Evolutionary conservation across 345 rosid species (phyloP), one percentile per base, ranked within the genome.

Genomic region (Hevea brasiliensis): DNA sequence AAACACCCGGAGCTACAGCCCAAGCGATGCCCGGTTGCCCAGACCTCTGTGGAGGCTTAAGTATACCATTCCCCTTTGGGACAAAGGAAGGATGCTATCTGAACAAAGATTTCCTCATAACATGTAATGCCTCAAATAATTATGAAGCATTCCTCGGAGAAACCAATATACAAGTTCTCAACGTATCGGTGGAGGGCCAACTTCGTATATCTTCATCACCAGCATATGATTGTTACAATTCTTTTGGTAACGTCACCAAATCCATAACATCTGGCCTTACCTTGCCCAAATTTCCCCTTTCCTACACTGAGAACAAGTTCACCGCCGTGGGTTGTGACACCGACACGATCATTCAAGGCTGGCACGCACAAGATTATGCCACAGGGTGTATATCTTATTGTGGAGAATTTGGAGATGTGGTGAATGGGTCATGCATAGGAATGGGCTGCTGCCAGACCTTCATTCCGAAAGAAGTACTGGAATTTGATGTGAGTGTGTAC

Each of bases 401-500:
- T 42, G 10, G 7, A 44, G 24, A 1, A 7, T 1, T 8, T 8
- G 4, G 1, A 10, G 58, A 67, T 12, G 74, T 78, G 6, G 32
- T 51, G 9, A 54, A 72, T 2, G 69, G 63, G 7, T 70, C 82
- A 4, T 82, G 86, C 70, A 54, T 71, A 1, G 88, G 88, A 0
- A 60, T 76, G 0, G 88, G 88, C 0, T 85, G 86, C 56, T 83
- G 84, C 66, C 77, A 81, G 44, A 74, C 73, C 2, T 60, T 67
- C 61, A 68, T 83, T 26, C 79, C 86, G 0, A 70, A 2, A 6
- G 57, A 70, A 37, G 41, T 72, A 3, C 0, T 15, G 4, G 0
- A 1, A 1, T n/a, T 66, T 7, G 0, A 7, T 0, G 15, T 78
- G 8, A 0, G 0, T 0, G n/a, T 72, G 6, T 0, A 3, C 0